Evolutionary conservation across 495 filamentous ascomycete genomes (phyloP).

Genomic region (Neurospora sp.): DNA sequence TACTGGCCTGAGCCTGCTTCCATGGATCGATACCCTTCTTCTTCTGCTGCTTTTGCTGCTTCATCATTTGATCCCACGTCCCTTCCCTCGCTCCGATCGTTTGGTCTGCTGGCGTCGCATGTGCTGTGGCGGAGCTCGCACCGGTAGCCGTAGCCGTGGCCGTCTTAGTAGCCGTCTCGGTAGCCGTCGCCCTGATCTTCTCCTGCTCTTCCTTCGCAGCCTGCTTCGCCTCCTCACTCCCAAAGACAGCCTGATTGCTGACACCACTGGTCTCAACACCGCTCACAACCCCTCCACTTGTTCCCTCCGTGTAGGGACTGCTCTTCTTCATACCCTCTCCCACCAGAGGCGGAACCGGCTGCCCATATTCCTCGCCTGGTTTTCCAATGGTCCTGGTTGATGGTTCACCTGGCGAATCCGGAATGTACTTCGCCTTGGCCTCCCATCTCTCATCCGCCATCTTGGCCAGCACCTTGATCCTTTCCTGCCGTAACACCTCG

Average conservation of each 20-base stretch:
- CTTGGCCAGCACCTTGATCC: conserved; percentile 64
- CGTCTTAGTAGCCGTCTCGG: background rate
- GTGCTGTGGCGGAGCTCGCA: background rate
- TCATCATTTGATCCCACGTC: conserved; percentile 20
- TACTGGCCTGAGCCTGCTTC: conserved; percentile 36
- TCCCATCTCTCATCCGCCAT: conserved; percentile 81
- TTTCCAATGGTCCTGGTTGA: background rate
- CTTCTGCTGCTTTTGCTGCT: conserved; percentile 12
- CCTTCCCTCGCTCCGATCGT: conserved; percentile 6
- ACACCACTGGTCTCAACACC: background rate
- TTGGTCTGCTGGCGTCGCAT: background rate
- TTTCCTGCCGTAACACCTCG: conserved; percentile 56
- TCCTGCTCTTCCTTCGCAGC: background rate
- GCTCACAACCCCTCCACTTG: background rate
- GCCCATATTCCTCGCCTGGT: background rate
- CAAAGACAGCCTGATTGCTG: background rate
- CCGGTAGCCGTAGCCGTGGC: background rate
- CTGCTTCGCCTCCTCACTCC: background rate
- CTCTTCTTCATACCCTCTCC: background rate
- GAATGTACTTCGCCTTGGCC: conserved; percentile 45
- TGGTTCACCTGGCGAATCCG: conserved; percentile 6
- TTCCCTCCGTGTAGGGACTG: background rate
- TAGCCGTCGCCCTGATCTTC: background rate
- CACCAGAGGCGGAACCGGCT: background rate
- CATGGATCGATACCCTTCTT: conserved; percentile 46